Conservation (phyloP, 2,329 filamentous ascomycete species). For the Epichloe sibirici region DNA sequence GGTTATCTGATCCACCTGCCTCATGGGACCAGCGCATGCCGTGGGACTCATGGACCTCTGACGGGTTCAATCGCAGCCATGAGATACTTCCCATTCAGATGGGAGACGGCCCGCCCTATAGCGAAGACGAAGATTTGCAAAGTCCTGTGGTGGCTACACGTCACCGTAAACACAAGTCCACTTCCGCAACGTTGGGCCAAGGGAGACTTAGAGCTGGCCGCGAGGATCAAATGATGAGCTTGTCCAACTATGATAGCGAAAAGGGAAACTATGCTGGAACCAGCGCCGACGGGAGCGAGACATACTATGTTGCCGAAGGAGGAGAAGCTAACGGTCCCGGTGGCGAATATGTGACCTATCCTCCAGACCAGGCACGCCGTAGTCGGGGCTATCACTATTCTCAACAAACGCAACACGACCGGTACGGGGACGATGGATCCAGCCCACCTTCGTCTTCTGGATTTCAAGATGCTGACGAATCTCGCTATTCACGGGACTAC, state of each 20-base stretch:
- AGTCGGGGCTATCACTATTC: conserved; percentile 33
- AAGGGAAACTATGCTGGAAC: conserved; percentile 56
- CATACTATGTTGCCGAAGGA: conserved; percentile 60
- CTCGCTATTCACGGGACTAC: conserved; percentile 80
- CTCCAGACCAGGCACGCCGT: conserved; percentile 49
- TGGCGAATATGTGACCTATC: conserved; percentile 72
- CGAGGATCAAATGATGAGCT: conserved; percentile 31
- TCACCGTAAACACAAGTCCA: conserved; percentile 76
- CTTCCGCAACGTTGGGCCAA: conserved; percentile 34
- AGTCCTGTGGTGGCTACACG: conserved; percentile 78
- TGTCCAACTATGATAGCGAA: conserved; percentile 43
- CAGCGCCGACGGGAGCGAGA: conserved; percentile 58
- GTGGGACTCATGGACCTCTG: conserved; percentile 44
- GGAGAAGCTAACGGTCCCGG: conserved; percentile 63
- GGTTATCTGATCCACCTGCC: conserved; percentile 71
- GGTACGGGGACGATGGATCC: conserved; percentile 41
- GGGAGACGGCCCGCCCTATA: conserved; percentile 82
- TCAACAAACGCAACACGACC: conserved; percentile 33
- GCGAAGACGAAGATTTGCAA: conserved; percentile 88
- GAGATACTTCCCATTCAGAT: conserved; percentile 75
- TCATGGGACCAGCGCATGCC: conserved; percentile 59
- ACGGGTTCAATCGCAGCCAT: conserved; percentile 47
- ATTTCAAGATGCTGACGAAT: conserved; percentile 52
- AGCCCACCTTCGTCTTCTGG: conserved; percentile 47
- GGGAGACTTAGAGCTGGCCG: conserved; percentile 34